Percentiles rank a stretch among this genome's conserved stretches.
Conservation (phyloP, 441 rosid genomes). For the Biscutella laevigata region DNA sequence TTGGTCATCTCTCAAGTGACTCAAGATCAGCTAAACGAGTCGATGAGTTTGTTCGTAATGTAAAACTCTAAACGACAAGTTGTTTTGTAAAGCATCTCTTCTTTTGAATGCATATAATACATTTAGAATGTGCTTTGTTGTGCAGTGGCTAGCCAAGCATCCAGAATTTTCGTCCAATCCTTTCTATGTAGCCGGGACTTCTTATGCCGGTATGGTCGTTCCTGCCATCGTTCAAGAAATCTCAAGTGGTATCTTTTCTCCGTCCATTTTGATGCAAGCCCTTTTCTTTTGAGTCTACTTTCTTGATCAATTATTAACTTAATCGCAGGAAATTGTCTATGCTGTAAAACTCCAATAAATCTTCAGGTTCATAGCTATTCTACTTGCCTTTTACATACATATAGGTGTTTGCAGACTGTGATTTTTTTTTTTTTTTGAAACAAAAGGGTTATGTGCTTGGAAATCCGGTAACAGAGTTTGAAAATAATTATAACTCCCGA, state of each 20-base stretch:
- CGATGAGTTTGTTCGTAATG: conserved; percentile 45
- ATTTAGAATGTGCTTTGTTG: conserved; percentile 37
- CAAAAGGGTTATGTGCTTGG: conserved; percentile 9
- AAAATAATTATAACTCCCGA: not conserved
- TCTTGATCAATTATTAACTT: conserved; percentile 14
- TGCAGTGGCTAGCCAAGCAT: conserved; percentile 60
- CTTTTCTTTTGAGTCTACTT: not conserved
- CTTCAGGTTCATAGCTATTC: conserved; percentile 14
- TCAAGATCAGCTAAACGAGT: conserved; percentile 22
- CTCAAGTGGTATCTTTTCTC: conserved; percentile 9
- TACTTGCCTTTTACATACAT: not conserved
- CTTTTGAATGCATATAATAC: not conserved
- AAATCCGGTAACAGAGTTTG: not conserved
- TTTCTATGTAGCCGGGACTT: conserved; percentile 51
- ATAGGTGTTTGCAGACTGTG: too few species aligned
- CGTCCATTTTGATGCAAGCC: not conserved
- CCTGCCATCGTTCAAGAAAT: conserved; percentile 45
- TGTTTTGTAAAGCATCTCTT: not conserved
- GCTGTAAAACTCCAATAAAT: conserved; percentile 18
- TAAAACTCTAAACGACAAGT: too few species aligned
- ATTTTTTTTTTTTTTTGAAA: too few species aligned
- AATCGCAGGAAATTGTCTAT: conserved; percentile 6
- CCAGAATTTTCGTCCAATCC: conserved; percentile 43
- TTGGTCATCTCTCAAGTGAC: conserved; percentile 37
- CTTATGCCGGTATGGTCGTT: conserved; percentile 54